Conservation (phyloP, 768 basidiomycete species). For the Pholiota microspora region DNA sequence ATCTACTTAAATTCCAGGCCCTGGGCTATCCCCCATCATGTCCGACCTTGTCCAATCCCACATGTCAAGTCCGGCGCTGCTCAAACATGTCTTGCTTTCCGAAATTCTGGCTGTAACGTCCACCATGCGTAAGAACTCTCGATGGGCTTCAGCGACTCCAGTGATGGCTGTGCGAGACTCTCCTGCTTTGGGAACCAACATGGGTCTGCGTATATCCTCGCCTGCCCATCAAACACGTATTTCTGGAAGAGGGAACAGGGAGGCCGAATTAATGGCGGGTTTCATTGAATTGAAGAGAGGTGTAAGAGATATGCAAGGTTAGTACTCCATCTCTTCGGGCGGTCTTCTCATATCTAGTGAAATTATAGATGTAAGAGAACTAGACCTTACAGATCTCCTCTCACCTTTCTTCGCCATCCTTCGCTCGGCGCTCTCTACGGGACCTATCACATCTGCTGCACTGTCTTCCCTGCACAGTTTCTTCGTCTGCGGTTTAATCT, state of each 20-base stretch:
- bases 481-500: conserved; percentile 77
- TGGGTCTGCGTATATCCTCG: conserved; percentile 67
- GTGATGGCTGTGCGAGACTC: conserved; percentile 62
- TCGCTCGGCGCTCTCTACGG: conserved; percentile 91
- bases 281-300: conserved; percentile 84
- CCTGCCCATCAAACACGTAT: conserved; percentile 40
- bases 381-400: conserved; percentile 65
- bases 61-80: conserved; percentile 41
- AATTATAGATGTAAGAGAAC: conserved; percentile 50
- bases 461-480: conserved; percentile 86
- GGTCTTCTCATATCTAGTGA: too few species aligned
- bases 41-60: conserved; percentile 12
- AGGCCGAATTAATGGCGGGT: conserved; percentile 85
- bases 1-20: conserved; percentile 1
- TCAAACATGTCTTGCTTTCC: conserved; percentile 79
- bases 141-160: conserved; percentile 83
- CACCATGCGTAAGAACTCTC: conserved; percentile 95
- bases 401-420: conserved; percentile 92
- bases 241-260: conserved; percentile 54
- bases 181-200: conserved; percentile 67
- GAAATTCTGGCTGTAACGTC: conserved; percentile 92
- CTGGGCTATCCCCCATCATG: conserved; percentile 13
- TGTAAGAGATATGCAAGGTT: conserved; percentile 68
- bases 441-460: conserved; percentile 95
- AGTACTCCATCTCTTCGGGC: conserved; percentile 17